A percentile compares a stretch with the other conserved stretches of the same genome.
These are phyloP conservation scores for Trichoderma arundinaceum DNA, from an alignment of 2,329 filamentous ascomycete species.

Conservation along the genomic window DNA sequence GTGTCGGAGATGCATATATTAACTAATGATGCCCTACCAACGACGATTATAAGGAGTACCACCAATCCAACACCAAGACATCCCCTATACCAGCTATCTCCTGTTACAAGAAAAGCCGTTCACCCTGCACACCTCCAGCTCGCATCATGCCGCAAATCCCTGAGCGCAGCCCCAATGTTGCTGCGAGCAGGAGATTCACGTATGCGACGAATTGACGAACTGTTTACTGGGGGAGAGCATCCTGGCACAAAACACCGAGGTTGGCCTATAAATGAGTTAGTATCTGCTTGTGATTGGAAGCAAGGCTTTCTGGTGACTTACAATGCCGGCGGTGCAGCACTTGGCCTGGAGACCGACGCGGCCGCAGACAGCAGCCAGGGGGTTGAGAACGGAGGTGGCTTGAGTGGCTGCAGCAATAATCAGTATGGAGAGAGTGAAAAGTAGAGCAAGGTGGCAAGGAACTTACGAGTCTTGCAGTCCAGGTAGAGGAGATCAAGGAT, in stretches of 20 bases:
- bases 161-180: neutral
- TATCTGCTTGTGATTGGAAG: neutral
- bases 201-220: neutral
- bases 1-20: too few relatives aligned
- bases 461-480: slow-evolving; percentile 33
- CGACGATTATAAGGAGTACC: neutral
- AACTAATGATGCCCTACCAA: too few relatives aligned
- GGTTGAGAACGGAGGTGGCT: neutral
- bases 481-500: slow-evolving; percentile 31
- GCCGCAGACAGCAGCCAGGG: neutral
- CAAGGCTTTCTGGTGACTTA: neutral
- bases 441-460: too few relatives aligned
- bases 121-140: neutral
- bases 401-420: neutral
- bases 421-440: neutral
- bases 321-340: slow-evolving; percentile 13
- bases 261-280: neutral
- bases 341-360: neutral
- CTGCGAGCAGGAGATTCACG: neutral
- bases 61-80: neutral
- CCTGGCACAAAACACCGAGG: slow-evolving; percentile 17
- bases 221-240: slow-evolving; percentile 20
- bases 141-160: neutral
- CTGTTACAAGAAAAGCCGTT: neutral
- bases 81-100: neutral